These are phyloP conservation scores for Solanum pennellii DNA, from an alignment of 257 asterid genomes.

Conservation along the genomic window DNA sequence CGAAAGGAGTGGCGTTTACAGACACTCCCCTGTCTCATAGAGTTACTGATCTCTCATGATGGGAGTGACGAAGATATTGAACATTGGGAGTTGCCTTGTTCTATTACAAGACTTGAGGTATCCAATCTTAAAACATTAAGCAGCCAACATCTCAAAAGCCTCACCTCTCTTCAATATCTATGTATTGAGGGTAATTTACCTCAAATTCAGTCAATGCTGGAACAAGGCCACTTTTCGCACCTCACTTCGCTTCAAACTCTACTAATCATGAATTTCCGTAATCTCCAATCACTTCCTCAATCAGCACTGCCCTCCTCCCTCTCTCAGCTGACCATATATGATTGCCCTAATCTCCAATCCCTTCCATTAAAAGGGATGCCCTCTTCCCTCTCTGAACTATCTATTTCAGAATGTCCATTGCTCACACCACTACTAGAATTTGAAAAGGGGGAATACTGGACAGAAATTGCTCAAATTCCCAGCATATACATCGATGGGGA, in stretches of 20 bases:
- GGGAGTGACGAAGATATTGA: neutral
- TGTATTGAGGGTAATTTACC: no score
- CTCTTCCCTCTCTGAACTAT: neutral
- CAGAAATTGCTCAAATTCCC: no score
- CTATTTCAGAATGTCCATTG: neutral
- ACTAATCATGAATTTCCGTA: neutral
- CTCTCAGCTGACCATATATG: neutral
- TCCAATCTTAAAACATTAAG: neutral
- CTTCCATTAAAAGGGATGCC: neutral
- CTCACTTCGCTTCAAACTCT: neutral
- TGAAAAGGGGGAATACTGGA: no score
- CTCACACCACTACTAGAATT: no score
- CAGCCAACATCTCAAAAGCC: neutral
- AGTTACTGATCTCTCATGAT: rapidly evolving
- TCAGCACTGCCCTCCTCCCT: neutral
- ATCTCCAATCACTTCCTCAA: neutral
- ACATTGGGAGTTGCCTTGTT: neutral
- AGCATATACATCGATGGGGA: no score
- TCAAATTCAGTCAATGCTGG: no score
- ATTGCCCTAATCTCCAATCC: neutral
- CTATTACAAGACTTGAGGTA: neutral
- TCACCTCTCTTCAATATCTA: no score
- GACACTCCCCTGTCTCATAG: neutral
- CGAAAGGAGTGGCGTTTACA: neutral
- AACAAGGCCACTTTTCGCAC: no score